These are phyloP conservation scores for Tuctoria greenei DNA, from an alignment of 176 grass and related monocot species.

Conservation along the genomic window DNA sequence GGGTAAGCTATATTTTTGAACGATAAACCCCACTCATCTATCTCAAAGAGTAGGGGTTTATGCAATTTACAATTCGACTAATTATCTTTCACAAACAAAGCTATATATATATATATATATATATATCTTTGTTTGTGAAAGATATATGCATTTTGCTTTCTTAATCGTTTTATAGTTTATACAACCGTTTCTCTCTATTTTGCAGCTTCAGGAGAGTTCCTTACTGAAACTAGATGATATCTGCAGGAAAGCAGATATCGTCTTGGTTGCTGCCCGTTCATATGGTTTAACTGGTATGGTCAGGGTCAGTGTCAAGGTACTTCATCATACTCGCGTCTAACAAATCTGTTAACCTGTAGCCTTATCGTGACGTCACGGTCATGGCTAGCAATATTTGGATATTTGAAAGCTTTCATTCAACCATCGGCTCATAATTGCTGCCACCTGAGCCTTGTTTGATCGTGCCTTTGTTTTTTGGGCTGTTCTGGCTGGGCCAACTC, in stretches of 20 bases:
- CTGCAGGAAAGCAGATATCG: slow-evolving; percentile 67
- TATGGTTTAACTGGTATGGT: slow-evolving; percentile 91
- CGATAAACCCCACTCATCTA: background rate
- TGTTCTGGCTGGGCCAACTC: background rate
- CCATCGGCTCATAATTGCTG: background rate
- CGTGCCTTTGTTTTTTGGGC: background rate
- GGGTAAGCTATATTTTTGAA: background rate
- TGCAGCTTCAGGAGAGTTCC: slow-evolving; percentile 71
- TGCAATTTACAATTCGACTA: background rate
- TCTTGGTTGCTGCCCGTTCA: slow-evolving; percentile 79
- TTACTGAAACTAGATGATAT: slow-evolving; percentile 85
- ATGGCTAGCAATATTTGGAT: background rate
- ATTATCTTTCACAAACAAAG: too few species aligned
- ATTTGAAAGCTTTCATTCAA: background rate
- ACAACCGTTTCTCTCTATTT: slow-evolving; percentile 4
- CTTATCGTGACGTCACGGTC: background rate
- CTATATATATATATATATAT: too few species aligned
- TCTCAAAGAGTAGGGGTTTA: background rate
- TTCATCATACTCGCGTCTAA: background rate
- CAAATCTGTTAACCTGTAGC: slow-evolving; percentile 1
- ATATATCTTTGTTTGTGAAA: background rate
- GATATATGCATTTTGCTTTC: background rate
- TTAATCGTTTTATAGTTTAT: slow-evolving; percentile 26
- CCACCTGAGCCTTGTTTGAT: background rate
- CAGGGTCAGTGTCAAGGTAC: slow-evolving; percentile 90